Percentiles rank a stretch among this genome's conserved stretches.
Evolutionary conservation across 768 basidiomycete genomes (phyloP).

Genomic region (Pisolithus marmoratus): DNA sequence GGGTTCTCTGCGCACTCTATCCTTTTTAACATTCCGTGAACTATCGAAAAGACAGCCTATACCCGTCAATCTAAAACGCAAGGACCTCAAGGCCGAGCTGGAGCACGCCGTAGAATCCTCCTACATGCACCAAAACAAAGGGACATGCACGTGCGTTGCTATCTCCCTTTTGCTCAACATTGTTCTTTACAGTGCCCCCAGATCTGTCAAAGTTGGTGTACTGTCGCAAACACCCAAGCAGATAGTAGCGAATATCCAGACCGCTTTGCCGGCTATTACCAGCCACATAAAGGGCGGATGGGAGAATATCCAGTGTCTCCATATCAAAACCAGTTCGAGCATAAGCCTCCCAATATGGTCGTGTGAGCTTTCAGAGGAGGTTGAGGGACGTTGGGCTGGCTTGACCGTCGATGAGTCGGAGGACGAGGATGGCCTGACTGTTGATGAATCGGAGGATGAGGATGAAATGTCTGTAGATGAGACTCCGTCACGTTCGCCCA

Average conservation of each 20-base stretch:
- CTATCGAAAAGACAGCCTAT: slow-evolving; percentile 72
- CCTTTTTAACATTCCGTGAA: background rate
- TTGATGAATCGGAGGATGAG: background rate
- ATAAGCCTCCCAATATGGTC: slow-evolving; percentile 89
- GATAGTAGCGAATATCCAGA: slow-evolving; percentile 70
- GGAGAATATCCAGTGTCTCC: slow-evolving; percentile 85
- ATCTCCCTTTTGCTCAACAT: background rate
- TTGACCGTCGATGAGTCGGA: slow-evolving; percentile 13
- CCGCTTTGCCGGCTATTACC: slow-evolving; percentile 71
- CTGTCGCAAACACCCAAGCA: slow-evolving; percentile 70
- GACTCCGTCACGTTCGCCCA: background rate
- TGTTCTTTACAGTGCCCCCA: slow-evolving; percentile 21
- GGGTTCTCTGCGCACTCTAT: slow-evolving; percentile 4
- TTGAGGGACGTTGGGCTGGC: slow-evolving; percentile 27
- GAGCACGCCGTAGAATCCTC: slow-evolving; percentile 91
- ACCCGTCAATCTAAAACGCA: slow-evolving; percentile 82
- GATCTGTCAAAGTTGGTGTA: slow-evolving; percentile 79
- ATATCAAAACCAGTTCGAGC: slow-evolving; percentile 86
- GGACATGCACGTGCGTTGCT: slow-evolving; percentile 79
- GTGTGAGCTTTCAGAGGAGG: slow-evolving; percentile 56
- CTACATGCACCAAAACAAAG: slow-evolving; percentile 92
- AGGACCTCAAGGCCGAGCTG: slow-evolving; percentile 88
- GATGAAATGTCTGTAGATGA: background rate
- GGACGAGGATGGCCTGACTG: background rate
- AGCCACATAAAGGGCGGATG: slow-evolving; percentile 72